Evolutionary conservation across 352 stramenopile species (phyloP).

Genomic region (Peronospora farinosa): DNA sequence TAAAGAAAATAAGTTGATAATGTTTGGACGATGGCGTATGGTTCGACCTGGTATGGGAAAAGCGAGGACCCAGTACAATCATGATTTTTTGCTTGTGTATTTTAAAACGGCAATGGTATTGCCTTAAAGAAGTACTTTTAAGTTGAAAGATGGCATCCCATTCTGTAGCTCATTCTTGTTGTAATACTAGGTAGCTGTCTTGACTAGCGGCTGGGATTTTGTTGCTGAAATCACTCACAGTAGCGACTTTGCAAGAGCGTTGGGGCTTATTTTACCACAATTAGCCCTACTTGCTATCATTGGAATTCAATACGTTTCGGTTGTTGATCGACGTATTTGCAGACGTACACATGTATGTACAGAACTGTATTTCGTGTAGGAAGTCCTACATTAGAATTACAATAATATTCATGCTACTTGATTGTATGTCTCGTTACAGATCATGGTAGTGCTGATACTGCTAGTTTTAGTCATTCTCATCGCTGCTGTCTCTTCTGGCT

Average conservation of each 20-base stretch:
- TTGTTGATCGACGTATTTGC: conserved; percentile 2
- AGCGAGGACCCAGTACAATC: conserved; percentile 3
- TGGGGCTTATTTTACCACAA: conserved; percentile 16
- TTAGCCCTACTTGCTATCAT: conserved; percentile 9
- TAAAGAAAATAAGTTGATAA: not conserved
- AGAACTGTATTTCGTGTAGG: not conserved
- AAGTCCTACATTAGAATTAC: not conserved
- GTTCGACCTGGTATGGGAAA: not conserved
- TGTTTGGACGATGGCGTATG: conserved; percentile 4
- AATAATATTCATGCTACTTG: not conserved
- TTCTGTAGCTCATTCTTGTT: not conserved
- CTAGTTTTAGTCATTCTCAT: conserved; percentile 5
- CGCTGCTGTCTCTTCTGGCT: conserved; percentile 15
- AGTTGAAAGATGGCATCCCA: not conserved
- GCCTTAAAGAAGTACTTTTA: not conserved
- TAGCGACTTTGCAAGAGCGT: not conserved
- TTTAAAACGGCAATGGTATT: conserved; percentile 10
- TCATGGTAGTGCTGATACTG: not conserved
- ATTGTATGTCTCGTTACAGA: conserved; percentile 1
- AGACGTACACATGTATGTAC: conserved; percentile 3
- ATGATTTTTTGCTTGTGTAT: conserved; percentile 3
- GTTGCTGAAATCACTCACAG: conserved; percentile 4
- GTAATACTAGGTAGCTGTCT: conserved; percentile 1
- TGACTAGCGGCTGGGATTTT: conserved; percentile 20
- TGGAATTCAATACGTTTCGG: conserved; percentile 2